phyloP scores from a whole-genome alignment of 768 basidiomycete genomes.

The Pleurotus tuoliensis region DNA sequence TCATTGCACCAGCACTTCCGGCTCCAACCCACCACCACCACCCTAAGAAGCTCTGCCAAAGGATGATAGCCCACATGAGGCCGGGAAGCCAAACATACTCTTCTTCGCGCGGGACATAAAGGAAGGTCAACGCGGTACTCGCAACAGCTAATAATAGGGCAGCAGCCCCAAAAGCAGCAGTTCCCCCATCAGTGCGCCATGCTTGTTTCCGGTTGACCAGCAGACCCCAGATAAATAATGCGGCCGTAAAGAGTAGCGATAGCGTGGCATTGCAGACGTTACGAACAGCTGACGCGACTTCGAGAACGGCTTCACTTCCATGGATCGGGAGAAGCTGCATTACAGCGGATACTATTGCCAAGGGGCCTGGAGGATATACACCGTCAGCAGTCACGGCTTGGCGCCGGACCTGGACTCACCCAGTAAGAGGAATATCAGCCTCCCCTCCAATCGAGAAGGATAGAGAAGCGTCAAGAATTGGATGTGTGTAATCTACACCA shows the following conservation, averaged over 20 bases:
- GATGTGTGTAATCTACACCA: slow-evolving; percentile 84
- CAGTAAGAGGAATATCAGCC: slow-evolving; percentile 81
- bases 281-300: slow-evolving; percentile 69
- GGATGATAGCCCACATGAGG: slow-evolving; percentile 84
- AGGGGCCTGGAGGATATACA: slow-evolving; percentile 49
- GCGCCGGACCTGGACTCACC: slow-evolving; percentile 33
- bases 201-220: slow-evolving; percentile 86
- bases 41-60: slow-evolving; percentile 96
- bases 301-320: slow-evolving; percentile 32
- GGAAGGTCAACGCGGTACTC: slow-evolving; percentile 82
- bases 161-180: slow-evolving; percentile 86
- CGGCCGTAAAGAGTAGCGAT: slow-evolving; percentile 88
- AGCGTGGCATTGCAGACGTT: slow-evolving; percentile 97
- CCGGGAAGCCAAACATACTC: slow-evolving; percentile 90
- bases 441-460: slow-evolving; percentile 84
- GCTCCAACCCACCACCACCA: slow-evolving; percentile 99
- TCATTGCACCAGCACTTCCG: slow-evolving; percentile 62
- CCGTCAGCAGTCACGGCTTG: too few relatives aligned
- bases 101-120: slow-evolving; percentile 80
- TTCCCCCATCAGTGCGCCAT: slow-evolving; percentile 96
- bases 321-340: slow-evolving; percentile 82
- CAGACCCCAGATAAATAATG: slow-evolving; percentile 91
- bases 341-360: slow-evolving; percentile 78
- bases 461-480: slow-evolving; percentile 95
- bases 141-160: slow-evolving; percentile 80